Base-by-base conservation (phyloP, 2,329 filamentous ascomycete genomes). In the Fusarium sp. region DNA sequence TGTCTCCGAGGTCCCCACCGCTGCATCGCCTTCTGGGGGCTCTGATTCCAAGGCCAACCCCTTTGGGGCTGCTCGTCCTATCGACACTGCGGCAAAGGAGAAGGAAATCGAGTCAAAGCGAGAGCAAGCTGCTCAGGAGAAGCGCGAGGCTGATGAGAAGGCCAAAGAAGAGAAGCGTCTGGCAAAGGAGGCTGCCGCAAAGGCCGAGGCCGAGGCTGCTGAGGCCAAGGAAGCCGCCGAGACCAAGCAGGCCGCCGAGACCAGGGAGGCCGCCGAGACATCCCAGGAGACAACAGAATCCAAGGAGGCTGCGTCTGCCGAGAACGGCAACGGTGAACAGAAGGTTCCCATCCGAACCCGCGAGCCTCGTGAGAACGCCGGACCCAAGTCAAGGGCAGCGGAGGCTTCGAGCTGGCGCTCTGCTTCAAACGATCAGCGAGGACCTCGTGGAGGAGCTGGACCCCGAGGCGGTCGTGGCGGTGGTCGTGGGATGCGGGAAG, bases 31-130 rank as follows among this genome's bases (percentile, higher is more conserved):
- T 21, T 80, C 87, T 9, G 70, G 77, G n/a, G 69, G 79, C 15
- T 73, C 78, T 27, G 90, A 95, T 70, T 81, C 91, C 37, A 98
- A 97, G 81, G 85, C 93, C 23, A 98, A 90, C 76, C 93, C 93
- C 36, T 99, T 99, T 74, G 95, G 95, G 70, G 93, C 91, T 59
- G 95, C 95, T 53, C 88, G 90, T 61, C 95, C 95, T 51, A 97
- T 98, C 69, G 93, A 99, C 77, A 98, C 94, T 42, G 91, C 92
- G 41, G 85, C 93, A 13, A 88, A 91, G 66, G 94, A 98, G 80
- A 89, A 88, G 70, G 89, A 96, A 75, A 88, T 99, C 54, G 94
- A 96, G 51, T 92, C 97, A 79, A 96, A 92, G 83, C 85, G 90
- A 65, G 82, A 90, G 70, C 82, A 91, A 55, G 84, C 85, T 7